A percentile compares a stretch with the other conserved stretches of the same genome.
Evolutionary conservation across 1,284 basidiomycete genomes (phyloP).

Genomic region (Papiliotrema flavescens): DNA sequence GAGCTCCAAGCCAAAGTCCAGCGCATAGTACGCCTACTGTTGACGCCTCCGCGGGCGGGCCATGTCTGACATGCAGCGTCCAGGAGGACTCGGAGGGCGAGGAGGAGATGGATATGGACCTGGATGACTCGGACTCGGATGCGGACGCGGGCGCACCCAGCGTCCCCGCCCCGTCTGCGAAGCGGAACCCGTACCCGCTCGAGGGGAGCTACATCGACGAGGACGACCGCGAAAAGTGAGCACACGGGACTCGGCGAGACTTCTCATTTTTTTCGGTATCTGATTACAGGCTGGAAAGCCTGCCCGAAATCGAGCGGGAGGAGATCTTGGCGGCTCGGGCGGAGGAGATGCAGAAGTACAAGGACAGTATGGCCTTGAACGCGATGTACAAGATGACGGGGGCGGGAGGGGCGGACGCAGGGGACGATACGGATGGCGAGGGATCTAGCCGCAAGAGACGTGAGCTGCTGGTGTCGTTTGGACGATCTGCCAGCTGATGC

Average conservation of each 20-base stretch:
- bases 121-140: conserved; percentile 42
- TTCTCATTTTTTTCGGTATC: not conserved
- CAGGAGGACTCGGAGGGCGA: conserved; percentile 30
- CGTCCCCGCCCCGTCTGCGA: not conserved
- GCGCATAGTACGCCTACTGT: conserved; percentile 30
- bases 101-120: conserved; percentile 24
- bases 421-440: conserved; percentile 28
- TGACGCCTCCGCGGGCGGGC: not conserved
- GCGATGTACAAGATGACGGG: conserved; percentile 62
- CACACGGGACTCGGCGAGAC: not conserved
- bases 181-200: conserved; percentile 71
- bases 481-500: conserved; percentile 25
- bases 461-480: conserved; percentile 49
- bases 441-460: conserved; percentile 49
- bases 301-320: conserved; percentile 87
- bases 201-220: conserved; percentile 87
- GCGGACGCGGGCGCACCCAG: conserved; percentile 15
- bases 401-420: conserved; percentile 44
- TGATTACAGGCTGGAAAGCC: conserved; percentile 61
- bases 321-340: conserved; percentile 72
- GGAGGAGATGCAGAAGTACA: conserved; percentile 73
- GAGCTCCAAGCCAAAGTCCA: conserved; percentile 22
- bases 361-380: conserved; percentile 69
- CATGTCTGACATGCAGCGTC: conserved; percentile 1
- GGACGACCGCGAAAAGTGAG: conserved; percentile 72